phyloP scores from a whole-genome alignment of 169 alveolate genomes.

The Theileria sp. region DNA sequence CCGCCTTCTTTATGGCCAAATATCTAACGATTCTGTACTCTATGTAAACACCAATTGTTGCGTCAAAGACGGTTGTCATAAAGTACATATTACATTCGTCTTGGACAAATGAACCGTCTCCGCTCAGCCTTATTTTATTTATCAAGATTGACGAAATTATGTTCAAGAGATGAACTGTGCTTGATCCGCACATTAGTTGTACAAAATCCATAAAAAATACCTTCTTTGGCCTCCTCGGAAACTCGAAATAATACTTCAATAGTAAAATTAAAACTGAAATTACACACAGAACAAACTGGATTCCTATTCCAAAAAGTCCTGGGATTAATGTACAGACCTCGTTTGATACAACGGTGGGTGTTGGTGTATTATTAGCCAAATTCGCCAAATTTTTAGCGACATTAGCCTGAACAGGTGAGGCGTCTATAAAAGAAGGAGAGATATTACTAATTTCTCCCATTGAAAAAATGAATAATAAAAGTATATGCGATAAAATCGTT shows the following conservation, averaged over 20 bases:
- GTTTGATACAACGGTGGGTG: not conserved
- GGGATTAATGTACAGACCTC: slow-evolving; percentile 71
- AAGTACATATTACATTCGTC: slow-evolving; percentile 78
- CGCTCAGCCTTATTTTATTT: slow-evolving; percentile 19
- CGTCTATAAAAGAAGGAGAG: slow-evolving; percentile 6
- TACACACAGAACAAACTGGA: slow-evolving; percentile 68
- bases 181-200: slow-evolving; percentile 72
- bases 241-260: slow-evolving; percentile 67
- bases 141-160: slow-evolving; percentile 67
- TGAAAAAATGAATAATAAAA: not conserved
- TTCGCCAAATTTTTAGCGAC: not conserved
- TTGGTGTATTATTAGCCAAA: not conserved
- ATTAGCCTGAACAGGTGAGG: not conserved
- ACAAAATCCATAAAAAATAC: slow-evolving; percentile 70
- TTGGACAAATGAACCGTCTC: slow-evolving; percentile 27
- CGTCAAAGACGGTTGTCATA: slow-evolving; percentile 73
- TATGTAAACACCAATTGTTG: slow-evolving; percentile 71
- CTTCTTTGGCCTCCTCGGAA: slow-evolving; percentile 63
- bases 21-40: slow-evolving; percentile 59
- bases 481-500: not conserved
- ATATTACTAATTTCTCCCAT: not conserved
- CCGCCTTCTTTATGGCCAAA: slow-evolving; percentile 60
- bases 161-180: slow-evolving; percentile 70
- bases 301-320: slow-evolving; percentile 73
- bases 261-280: slow-evolving; percentile 66